A percentile compares a stretch with the other conserved stretches of the same genome.
Evolutionary conservation across 2,329 filamentous ascomycete species (phyloP).

Genomic region (Epichloe hybrida): DNA sequence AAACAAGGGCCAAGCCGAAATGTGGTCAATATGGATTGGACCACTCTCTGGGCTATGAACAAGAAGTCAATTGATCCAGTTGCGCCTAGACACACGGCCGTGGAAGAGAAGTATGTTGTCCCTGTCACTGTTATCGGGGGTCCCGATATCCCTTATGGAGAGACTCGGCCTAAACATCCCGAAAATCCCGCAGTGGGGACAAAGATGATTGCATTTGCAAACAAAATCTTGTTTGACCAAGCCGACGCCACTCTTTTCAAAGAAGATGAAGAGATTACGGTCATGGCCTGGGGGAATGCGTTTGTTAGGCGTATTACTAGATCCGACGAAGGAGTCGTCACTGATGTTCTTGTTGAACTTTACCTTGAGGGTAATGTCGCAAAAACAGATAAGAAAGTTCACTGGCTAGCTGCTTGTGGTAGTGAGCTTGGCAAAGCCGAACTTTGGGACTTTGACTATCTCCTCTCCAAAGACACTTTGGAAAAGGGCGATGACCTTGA

Average conservation of each 20-base stretch:
- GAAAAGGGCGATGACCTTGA: not conserved
- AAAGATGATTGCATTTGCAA: not conserved
- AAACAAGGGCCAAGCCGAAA: conserved; percentile 67
- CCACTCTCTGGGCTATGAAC: conserved; percentile 50
- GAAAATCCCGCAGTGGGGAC: conserved; percentile 1
- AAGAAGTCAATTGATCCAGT: conserved; percentile 64
- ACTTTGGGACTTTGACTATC: conserved; percentile 1
- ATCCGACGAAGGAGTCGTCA: not conserved
- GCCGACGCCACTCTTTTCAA: not conserved
- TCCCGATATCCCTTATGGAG: not conserved
- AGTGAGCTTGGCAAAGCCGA: not conserved
- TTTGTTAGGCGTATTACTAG: not conserved
- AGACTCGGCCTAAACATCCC: not conserved
- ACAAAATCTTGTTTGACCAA: not conserved
- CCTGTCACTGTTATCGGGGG: not conserved
- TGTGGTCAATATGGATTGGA: conserved; percentile 65
- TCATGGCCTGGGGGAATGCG: not conserved
- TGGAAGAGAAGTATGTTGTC: conserved; percentile 19
- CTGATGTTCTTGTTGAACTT: not conserved
- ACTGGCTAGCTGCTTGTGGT: conserved; percentile 1
- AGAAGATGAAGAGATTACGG: not conserved
- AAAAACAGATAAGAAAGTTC: conserved; percentile 1
- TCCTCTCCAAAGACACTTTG: not conserved
- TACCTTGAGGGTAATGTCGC: not conserved
- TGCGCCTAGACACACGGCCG: conserved; percentile 54